Evolutionary conservation across 148 eudicot species (phyloP), one percentile per base, ranked within the genome.

Genomic region (Spergularia marina): DNA sequence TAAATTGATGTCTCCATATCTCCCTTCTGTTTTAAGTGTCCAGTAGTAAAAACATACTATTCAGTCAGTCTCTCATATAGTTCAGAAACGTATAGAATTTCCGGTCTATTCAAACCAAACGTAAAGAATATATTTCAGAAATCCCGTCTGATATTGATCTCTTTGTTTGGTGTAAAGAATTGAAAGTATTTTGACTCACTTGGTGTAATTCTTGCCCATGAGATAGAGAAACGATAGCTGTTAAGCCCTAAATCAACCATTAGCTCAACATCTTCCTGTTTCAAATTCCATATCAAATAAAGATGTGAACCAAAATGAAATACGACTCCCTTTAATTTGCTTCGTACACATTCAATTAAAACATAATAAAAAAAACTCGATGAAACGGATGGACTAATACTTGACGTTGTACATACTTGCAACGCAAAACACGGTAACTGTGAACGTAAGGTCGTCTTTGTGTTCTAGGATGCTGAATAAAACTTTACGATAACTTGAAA

Each of bases 181-280:
- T 56, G 21, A 25, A 12, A 20, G 44, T 34, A 18, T 53, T 20
- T 53, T 51, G 56, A 74, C 91, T 77, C 83, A 91, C 96, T 89
- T 11, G 92, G 89, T 83, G 89, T 81, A 62, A 91, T 82, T 79
- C 91, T 79, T 6, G 96, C 86, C 96, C 92, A 89, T 59, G 92
- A 87, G 78, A 89, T 85, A 4, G 92, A 91, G 81, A 91, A 91
- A 6, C 96, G 85, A 23, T 72, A 91, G 76, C 91, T 86, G 70
- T 87, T 87, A 68, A 82, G 87, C 58, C 89, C 88, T 17, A 91
- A 77, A 64, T 76, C 76, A 10, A 79, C 86, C 91, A 89, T 89
- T 66, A 89, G 82, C 65, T 83, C 85, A 18, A 86, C 66, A 73
- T 91, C 96, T 74, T 89, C 89, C 92, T 91, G 91, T 68, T 69